Conservation (phyloP, 208 protist genomes). For the Vickermania ingenoplastis region DNA sequence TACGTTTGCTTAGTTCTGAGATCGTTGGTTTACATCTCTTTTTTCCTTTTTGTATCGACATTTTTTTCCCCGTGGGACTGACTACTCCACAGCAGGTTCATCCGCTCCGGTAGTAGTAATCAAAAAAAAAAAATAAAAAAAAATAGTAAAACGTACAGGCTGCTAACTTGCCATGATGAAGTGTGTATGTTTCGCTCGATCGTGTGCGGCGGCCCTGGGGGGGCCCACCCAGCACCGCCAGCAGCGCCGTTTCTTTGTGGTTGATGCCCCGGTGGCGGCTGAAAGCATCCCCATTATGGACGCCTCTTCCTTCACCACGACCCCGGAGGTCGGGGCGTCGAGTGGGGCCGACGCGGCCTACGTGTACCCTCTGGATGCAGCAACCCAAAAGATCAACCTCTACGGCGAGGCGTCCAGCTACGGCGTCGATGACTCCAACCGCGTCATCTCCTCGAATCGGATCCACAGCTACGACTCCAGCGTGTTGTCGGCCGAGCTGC, state of each 20-base stretch:
- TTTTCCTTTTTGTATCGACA: too few relatives aligned
- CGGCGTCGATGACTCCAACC: slow-evolving; percentile 23
- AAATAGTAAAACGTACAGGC: too few relatives aligned
- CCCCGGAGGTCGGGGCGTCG: neutral
- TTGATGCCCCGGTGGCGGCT: neutral
- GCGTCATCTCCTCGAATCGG: slow-evolving; percentile 36
- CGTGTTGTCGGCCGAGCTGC: slow-evolving; percentile 33
- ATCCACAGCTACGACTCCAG: slow-evolving; percentile 47
- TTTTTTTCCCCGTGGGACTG: too few relatives aligned
- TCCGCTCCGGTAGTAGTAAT: too few relatives aligned
- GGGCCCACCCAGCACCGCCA: too few relatives aligned
- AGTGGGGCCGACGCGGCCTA: slow-evolving; percentile 12
- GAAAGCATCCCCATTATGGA: slow-evolving; percentile 1
- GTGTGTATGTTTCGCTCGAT: too few relatives aligned
- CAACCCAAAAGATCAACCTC: slow-evolving; percentile 23
- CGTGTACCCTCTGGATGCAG: slow-evolving; percentile 30
- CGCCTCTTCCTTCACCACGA: neutral
- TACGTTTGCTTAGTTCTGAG: too few relatives aligned
- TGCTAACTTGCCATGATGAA: too few relatives aligned
- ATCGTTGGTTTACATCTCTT: too few relatives aligned
- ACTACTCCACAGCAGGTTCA: too few relatives aligned
- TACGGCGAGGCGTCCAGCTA: slow-evolving; percentile 36
- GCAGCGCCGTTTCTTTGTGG: neutral
- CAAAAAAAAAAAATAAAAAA: too few relatives aligned
- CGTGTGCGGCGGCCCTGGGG: too few relatives aligned